Conservation (phyloP, 2,329 filamentous ascomycete genomes). For the Alternaria longipes region DNA sequence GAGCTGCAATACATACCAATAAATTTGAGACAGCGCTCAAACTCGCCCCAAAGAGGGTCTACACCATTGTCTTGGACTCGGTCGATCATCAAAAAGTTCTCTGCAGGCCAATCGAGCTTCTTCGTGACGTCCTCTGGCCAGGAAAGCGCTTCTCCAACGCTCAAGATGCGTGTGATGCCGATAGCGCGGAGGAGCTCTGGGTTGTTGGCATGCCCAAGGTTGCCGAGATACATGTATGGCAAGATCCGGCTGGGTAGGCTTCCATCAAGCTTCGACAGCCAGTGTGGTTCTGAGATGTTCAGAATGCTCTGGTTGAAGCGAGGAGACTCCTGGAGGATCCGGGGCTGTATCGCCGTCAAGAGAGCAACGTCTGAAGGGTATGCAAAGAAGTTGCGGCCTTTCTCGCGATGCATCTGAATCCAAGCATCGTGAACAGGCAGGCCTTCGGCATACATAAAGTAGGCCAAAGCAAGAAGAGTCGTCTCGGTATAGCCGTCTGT, state of each 20-base stretch:
- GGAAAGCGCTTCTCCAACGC: slow-evolving; percentile 86
- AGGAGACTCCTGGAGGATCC: slow-evolving; percentile 77
- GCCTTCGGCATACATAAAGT: slow-evolving; percentile 91
- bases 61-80: slow-evolving; percentile 97
- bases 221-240: slow-evolving; percentile 96
- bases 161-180: slow-evolving; percentile 87
- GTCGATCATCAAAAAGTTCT: slow-evolving; percentile 83
- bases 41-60: slow-evolving; percentile 86
- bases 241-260: slow-evolving; percentile 89
- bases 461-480: slow-evolving; percentile 86
- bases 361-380: slow-evolving; percentile 90
- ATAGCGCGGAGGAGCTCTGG: slow-evolving; percentile 80
- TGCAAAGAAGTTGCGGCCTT: slow-evolving; percentile 92
- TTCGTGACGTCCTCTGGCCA: slow-evolving; percentile 75
- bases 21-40: slow-evolving; percentile 85
- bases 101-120: slow-evolving; percentile 72
- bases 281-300: slow-evolving; percentile 73
- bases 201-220: slow-evolving; percentile 93
- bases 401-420: slow-evolving; percentile 82
- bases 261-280: slow-evolving; percentile 86
- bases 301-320: slow-evolving; percentile 59
- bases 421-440: slow-evolving; percentile 83
- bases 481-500: slow-evolving; percentile 96
- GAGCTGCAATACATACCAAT: slow-evolving; percentile 73
- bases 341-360: slow-evolving; percentile 77